A percentile compares a stretch with the other conserved stretches of the same genome.
phyloP scores from a whole-genome alignment of 768 basidiomycete genomes.

The Cystofilobasidium bisporidii region DNA sequence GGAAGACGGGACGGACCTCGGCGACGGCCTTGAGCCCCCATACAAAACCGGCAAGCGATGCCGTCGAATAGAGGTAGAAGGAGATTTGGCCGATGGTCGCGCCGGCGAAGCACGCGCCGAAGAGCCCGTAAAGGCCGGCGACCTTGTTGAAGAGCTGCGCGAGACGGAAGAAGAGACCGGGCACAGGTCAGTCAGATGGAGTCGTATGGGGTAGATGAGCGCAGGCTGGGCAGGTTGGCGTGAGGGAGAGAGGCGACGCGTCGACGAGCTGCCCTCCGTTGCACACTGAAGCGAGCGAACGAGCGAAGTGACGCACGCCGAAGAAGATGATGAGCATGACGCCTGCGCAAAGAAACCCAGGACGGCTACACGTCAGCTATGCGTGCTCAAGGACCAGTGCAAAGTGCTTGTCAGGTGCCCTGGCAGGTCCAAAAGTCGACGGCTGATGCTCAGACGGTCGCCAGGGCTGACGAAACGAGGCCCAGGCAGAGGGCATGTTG shows the following conservation, averaged over 20 bases:
- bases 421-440: too few relatives aligned
- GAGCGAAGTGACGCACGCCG: conserved; percentile 51
- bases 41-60: conserved; percentile 64
- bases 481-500: not conserved
- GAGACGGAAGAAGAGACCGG: not conserved
- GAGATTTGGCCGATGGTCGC: conserved; percentile 86
- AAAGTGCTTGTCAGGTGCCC: not conserved
- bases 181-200: not conserved
- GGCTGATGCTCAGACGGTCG: too few relatives aligned
- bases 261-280: too few relatives aligned
- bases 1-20: conserved; percentile 51
- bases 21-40: conserved; percentile 85
- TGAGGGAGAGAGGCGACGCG: too few relatives aligned
- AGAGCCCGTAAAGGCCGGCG: conserved; percentile 89
- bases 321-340: conserved; percentile 81
- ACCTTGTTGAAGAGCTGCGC: conserved; percentile 71
- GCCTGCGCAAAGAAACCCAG: conserved; percentile 39
- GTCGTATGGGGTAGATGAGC: not conserved
- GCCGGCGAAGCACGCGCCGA: conserved; percentile 73
- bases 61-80: conserved; percentile 84
- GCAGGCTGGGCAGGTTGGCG: not conserved
- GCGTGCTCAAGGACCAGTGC: not conserved
- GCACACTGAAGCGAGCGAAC: not conserved
- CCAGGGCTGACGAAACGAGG: not conserved
- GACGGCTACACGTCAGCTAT: too few relatives aligned